Evolutionary conservation across 805 yeast genomes (phyloP).

Genomic region (Saturnispora dispora): DNA sequence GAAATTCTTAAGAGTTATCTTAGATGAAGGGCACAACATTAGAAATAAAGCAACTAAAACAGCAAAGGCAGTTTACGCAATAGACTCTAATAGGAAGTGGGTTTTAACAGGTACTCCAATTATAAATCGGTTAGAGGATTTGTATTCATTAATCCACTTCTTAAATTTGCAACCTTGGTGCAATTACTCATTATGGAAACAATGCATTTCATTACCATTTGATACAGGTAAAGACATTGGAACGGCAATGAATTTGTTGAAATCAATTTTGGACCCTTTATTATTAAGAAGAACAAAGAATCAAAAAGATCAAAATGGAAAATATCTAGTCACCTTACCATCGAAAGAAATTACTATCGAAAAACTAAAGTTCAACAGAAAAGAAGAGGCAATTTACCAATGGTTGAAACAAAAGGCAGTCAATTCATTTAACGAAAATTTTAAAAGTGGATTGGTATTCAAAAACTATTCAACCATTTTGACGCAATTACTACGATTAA

Average conservation of each 20-base stretch:
- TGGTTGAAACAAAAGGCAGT: slow-evolving; percentile 63
- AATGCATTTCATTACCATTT: slow-evolving; percentile 76
- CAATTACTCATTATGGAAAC: slow-evolving; percentile 76
- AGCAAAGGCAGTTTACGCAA: slow-evolving; percentile 62
- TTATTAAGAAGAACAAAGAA: slow-evolving; percentile 76
- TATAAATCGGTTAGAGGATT: slow-evolving; percentile 77
- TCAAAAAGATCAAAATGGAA: slow-evolving; percentile 69
- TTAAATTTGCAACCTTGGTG: slow-evolving; percentile 85
- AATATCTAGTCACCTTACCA: slow-evolving; percentile 67
- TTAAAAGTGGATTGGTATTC: slow-evolving; percentile 57
- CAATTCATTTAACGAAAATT: slow-evolving; percentile 47
- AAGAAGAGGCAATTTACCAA: slow-evolving; percentile 58
- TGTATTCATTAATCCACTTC: slow-evolving; percentile 68
- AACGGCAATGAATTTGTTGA: slow-evolving; percentile 76
- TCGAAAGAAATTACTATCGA: slow-evolving; percentile 64
- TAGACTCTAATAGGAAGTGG: slow-evolving; percentile 69
- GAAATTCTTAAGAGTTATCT: slow-evolving; percentile 55
- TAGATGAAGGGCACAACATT: slow-evolving; percentile 90
- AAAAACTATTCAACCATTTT: slow-evolving; percentile 70
- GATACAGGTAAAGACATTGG: slow-evolving; percentile 54
- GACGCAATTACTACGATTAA: slow-evolving; percentile 70
- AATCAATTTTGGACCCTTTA: slow-evolving; percentile 75
- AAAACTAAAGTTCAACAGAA: slow-evolving; percentile 53
- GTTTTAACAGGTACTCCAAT: slow-evolving; percentile 89
- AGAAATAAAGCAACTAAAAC: slow-evolving; percentile 72